A percentile compares a stretch with the other conserved stretches of the same genome.
These are phyloP conservation scores for Ormosia emarginata DNA, from an alignment of 306 rosid species.

Conservation along the genomic window DNA sequence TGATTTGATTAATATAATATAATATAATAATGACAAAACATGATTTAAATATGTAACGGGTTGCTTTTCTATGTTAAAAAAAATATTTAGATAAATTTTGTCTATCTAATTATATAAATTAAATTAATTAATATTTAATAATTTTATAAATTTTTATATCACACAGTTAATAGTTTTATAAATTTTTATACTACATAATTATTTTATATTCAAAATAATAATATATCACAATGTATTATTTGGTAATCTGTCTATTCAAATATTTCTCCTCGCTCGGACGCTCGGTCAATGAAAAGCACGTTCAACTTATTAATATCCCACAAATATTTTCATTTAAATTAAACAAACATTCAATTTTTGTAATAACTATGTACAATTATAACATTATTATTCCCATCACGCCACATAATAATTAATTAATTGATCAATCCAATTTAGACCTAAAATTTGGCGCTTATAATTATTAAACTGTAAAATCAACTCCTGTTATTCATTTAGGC, in stretches of 20 bases:
- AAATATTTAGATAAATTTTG: too few species aligned
- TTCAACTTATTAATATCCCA: not conserved
- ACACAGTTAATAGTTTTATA: too few species aligned
- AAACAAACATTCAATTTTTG: not conserved
- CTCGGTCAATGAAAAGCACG: not conserved
- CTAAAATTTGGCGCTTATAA: not conserved
- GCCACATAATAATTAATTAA: not conserved
- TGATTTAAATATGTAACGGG: not conserved
- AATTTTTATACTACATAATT: too few species aligned
- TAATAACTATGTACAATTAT: not conserved
- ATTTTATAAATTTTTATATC: too few species aligned
- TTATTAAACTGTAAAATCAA: not conserved
- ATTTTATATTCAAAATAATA: too few species aligned
- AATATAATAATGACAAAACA: not conserved
- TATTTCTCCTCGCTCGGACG: not conserved
- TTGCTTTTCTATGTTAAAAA: not conserved
- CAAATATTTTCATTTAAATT: not conserved
- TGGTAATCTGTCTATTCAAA: too few species aligned
- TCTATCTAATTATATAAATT: too few species aligned
- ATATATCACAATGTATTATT: too few species aligned
- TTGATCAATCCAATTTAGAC: not conserved
- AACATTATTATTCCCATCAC: not conserved
- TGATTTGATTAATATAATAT: not conserved
- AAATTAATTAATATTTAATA: too few species aligned
- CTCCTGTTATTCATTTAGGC: too few species aligned